Percentiles rank a stretch among this genome's conserved stretches.
phyloP scores from a whole-genome alignment of 768 basidiomycete species.

The Phylloporus arenicola region DNA sequence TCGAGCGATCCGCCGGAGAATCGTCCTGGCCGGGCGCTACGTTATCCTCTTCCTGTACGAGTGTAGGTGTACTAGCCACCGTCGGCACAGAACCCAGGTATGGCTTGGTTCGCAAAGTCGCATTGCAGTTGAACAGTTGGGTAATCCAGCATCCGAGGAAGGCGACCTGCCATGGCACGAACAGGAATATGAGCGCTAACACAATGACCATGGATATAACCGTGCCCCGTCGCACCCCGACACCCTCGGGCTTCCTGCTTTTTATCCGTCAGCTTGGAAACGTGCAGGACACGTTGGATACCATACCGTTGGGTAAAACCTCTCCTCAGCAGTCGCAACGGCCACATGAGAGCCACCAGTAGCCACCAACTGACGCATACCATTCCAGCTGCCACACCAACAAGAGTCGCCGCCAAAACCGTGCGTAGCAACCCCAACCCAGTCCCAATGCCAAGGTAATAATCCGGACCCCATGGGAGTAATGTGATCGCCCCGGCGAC shows the following conservation, averaged over 20 bases:
- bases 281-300: neutral
- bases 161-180: conserved; percentile 91
- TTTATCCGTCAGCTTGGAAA: neutral
- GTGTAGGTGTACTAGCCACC: conserved; percentile 22
- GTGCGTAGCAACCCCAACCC: conserved; percentile 36
- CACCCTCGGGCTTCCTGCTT: conserved; percentile 28
- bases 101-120: conserved; percentile 10
- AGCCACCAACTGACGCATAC: conserved; percentile 58
- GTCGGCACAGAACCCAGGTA: conserved; percentile 25
- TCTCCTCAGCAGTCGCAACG: conserved; percentile 24
- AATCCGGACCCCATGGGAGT: conserved; percentile 51
- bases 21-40: conserved; percentile 10
- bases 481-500: conserved; percentile 43
- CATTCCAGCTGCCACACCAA: conserved; percentile 59
- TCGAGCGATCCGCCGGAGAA: neutral
- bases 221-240: conserved; percentile 41
- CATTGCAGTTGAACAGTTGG: conserved; percentile 63
- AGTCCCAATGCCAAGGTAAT: conserved; percentile 58
- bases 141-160: conserved; percentile 82
- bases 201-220: conserved; percentile 57
- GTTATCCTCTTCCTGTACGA: conserved; percentile 5
- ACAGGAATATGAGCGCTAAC: conserved; percentile 57
- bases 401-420: conserved; percentile 49
- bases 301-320: conserved; percentile 15
- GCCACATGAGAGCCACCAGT: conserved; percentile 44